Base-by-base conservation (phyloP, 768 basidiomycete species). In the Leccinellum albellum region DNA sequence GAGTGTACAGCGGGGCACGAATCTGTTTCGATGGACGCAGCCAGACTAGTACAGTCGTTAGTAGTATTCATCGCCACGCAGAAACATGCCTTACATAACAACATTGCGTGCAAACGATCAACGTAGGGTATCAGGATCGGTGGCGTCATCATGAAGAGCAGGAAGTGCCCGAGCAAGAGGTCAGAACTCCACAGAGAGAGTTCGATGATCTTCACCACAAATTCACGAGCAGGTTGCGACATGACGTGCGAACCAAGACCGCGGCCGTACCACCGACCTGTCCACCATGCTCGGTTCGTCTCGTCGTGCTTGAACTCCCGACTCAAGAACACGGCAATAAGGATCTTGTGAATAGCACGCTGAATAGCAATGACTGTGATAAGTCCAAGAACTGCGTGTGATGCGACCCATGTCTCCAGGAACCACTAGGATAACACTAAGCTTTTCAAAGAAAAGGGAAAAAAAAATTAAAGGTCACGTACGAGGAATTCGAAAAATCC, bases 291-390 rank as follows among this genome's bases (percentile, higher is more conserved):
- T 26, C 93, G 82, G 76, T 98, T 98, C 33, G 93, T 95, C 75
- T 98, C 95, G 70, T 99, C 97, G 70, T 98, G 94, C 77, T 99
- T 99, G 83, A 97, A 97, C 74, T 99, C 97, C 61, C 97, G 89
- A 40, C 94, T 89, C 35, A 98, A 78, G 83, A 95, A 94, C 59
- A 96, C 88, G 0, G 95, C 80, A 67, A 99, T 98, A 55, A 97
- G 77, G 57, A 94, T 80, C 80, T 98, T 98, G 83, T 95, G 88
- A 58, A 98, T 75, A 17, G 90, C 90, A 51, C 97, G 86, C 70
- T 98, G 94, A 55, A 98, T 91, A 55, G 87, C 84, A 58, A 98
- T 90, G 58, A 94, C 88, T 8, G 94, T 82, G 64, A 98, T 91
- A 51, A 97, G 80, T 26, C 96, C 97, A 46, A 99, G 82, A 15